These are phyloP conservation scores for Cordyceps cateniannulata DNA, from an alignment of 2,329 filamentous ascomycete species.

Conservation along the genomic window DNA sequence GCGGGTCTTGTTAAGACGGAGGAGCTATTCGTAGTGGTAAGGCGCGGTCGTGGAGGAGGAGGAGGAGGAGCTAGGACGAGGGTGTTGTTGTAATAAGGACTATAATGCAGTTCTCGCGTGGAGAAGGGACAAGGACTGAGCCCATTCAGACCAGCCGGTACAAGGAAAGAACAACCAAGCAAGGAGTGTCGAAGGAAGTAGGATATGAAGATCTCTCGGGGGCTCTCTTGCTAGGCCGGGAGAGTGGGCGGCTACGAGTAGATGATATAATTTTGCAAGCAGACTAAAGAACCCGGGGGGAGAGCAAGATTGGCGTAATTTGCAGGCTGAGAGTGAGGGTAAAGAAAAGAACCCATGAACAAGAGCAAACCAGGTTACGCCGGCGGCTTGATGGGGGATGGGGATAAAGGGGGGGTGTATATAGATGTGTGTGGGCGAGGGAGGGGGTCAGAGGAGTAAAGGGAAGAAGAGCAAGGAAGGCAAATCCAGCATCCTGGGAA, in stretches of 20 bases:
- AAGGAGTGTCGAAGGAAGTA: not conserved
- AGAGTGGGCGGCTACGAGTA: not conserved
- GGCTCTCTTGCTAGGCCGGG: not conserved
- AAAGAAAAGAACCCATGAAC: not conserved
- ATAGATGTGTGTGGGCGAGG: too few relatives aligned
- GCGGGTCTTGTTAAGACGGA: constrained; percentile 9
- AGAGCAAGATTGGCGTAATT: constrained; percentile 12
- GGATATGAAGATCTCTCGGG: constrained; percentile 11
- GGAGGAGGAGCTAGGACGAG: not conserved
- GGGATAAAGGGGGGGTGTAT: not conserved
- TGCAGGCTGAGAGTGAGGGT: constrained; percentile 7
- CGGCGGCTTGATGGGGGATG: not conserved
- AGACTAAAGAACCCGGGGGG: constrained; percentile 6
- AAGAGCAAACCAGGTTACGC: constrained; percentile 4
- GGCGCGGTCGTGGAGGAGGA: not conserved
- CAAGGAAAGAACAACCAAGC: too few relatives aligned
- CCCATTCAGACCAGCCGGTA: not conserved
- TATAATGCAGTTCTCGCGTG: too few relatives aligned
- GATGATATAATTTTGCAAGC: constrained; percentile 9
- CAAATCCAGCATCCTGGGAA: too few relatives aligned
- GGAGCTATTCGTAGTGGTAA: constrained; percentile 10
- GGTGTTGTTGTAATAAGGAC: too few relatives aligned
- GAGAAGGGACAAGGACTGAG: not conserved
- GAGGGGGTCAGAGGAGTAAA: too few relatives aligned
- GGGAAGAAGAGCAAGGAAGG: too few relatives aligned